Base-by-base conservation (phyloP, 2,329 filamentous ascomycete species). In the Herpotrichia juniperi region DNA sequence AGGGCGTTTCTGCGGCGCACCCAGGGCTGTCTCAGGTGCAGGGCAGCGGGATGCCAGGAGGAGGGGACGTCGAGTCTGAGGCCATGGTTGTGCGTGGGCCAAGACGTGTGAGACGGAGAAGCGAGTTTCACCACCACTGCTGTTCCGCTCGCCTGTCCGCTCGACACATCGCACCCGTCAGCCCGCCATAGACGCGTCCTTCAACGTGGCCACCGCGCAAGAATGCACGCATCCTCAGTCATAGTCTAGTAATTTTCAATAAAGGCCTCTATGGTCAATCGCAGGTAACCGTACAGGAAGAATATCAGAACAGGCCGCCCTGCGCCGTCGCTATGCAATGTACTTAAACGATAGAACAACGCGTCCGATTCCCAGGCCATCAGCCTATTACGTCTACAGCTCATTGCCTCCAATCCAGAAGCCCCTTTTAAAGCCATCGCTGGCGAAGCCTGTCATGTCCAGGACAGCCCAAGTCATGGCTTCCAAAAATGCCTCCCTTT, bases 271-370 rank as follows among this genome's bases (percentile, higher is more conserved):
- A n/a, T n/a, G n/a, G n/a, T n/a, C n/a, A n/a, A n/a, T n/a, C n/a
- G n/a, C n/a, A n/a, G n/a, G 17, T 19, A 3, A 19, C 21, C 34
- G 34, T 37, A n/a, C n/a, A n/a, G 34, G 34, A 24, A 40, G 7
- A 40, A 40, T 40, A 40, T 40, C 21, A 40, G 19, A 40, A 11
- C 25, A 21, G 37, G 37, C 37, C 37, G 12, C 7, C 26, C 26
- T 12, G 62, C 66, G 66, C 65, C 67, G 59, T 63, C 66, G 65
- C 67, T 68, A 68, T 68, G 65, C 65, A 64, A 24, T 40, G 21
- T 24, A 12, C 51, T 52, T 46, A 51, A 42, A 39, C 28, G 11
- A 42, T 31, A 37, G 50, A 57, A 52, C 47, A 16, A 44, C 22
- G 16, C 37, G 39, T 42, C 32, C 44, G 17, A n/a, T 14, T 31